Conservation (phyloP, 2,329 filamentous ascomycete genomes). For the Lecanosticta acicola region DNA sequence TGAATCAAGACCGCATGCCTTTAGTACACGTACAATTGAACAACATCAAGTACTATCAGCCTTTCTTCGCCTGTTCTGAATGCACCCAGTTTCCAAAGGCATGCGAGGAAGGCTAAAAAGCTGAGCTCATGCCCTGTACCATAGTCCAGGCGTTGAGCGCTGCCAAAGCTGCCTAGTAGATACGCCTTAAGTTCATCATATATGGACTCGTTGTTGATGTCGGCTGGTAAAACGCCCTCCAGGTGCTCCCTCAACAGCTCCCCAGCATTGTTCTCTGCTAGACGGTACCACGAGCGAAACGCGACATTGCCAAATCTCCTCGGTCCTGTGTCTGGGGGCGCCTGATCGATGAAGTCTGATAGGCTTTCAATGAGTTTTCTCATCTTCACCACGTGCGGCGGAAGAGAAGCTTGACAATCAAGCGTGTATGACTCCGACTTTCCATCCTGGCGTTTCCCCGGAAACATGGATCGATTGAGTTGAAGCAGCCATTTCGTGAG, state of each 20-base stretch:
- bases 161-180: slow-evolving; percentile 80
- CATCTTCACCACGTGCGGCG: slow-evolving; percentile 56
- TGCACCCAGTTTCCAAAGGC: slow-evolving; percentile 82
- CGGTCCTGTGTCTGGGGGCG: slow-evolving; percentile 78
- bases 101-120: slow-evolving; percentile 84
- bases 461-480: slow-evolving; percentile 81
- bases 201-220: neutral
- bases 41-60: slow-evolving; percentile 70
- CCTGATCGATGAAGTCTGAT: slow-evolving; percentile 64
- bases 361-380: slow-evolving; percentile 61
- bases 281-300: slow-evolving; percentile 75
- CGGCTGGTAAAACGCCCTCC: neutral
- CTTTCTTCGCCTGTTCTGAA: slow-evolving; percentile 70
- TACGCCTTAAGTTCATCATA: slow-evolving; percentile 66
- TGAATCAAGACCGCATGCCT: neutral
- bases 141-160: slow-evolving; percentile 83
- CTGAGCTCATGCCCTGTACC: slow-evolving; percentile 94
- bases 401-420: slow-evolving; percentile 40
- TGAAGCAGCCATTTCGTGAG: slow-evolving; percentile 84
- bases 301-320: slow-evolving; percentile 87
- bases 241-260: slow-evolving; percentile 36
- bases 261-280: slow-evolving; percentile 58
- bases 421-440: slow-evolving; percentile 17
- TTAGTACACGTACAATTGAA: slow-evolving; percentile 64
- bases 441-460: slow-evolving; percentile 48